Evolutionary conservation across 352 stramenopile species (phyloP), one percentile per base, ranked within the genome.

Genomic region (Phytopythium aichiense): DNA sequence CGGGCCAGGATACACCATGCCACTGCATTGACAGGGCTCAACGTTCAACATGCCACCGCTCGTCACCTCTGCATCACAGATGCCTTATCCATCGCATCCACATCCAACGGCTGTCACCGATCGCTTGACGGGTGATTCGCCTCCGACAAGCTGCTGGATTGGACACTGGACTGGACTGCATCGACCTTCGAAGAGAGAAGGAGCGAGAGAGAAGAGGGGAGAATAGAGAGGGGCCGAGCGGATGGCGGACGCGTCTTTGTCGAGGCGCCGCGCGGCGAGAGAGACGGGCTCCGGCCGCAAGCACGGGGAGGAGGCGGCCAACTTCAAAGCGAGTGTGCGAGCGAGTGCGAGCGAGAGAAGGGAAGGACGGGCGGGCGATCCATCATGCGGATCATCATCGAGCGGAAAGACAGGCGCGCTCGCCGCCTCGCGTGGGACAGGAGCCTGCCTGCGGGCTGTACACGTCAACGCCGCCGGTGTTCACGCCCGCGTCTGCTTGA

Each of bases 161-260:
- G 28, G 28, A 31, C 7, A 31, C 7, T 31, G 28, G 28, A 31
- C 4, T 31, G 28, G 28, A 31, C 28, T 31, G 40, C 40, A 18
- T 46, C 6, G 40, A 23, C 15, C 16, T 23, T 46, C 13, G 18
- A 46, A 46, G 40, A 46, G 16, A 7, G 40, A 23, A 22, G 4
- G 43, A 50, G 43, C 25, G 2, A 28, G 42, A 23, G 42, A 49
- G 13, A 40, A 15, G 42, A 25, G 35, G 0, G 38, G 38, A n/a
- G 18, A n/a, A 45, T 18, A 45, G 38, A 45, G 38, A 45, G 35
- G 35, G 7, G 35, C 9, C 35, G 35, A 40, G 35, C 9, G 35
- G 35, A 40, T 40, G 35, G 16, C 31, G 33, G 37, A 7, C 53
- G 53, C 53, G 53, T 59, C 53, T 59, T 59, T 59, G 53, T 28